Base-by-base conservation (phyloP, 768 basidiomycete genomes). In the Boletellus ananas region DNA sequence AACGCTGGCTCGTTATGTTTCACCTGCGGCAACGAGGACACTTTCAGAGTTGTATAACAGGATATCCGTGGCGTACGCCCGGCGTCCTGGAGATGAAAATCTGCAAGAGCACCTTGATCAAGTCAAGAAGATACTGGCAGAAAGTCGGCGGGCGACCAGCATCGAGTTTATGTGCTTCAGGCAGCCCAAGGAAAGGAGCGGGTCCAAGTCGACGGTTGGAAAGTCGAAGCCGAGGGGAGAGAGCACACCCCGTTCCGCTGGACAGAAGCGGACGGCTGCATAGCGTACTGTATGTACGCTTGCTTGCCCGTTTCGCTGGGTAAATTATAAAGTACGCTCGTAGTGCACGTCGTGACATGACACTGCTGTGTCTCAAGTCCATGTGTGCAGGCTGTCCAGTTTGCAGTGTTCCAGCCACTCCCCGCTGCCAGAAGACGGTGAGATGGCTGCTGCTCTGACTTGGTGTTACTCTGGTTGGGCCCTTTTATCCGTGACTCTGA, bases 81-180 rank as follows among this genome's bases (percentile, higher is more conserved):
- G 90, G 25, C 81, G 89, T 31, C 81, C 87, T 6, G 90, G 90
- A 34, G 87, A 91, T 57, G 87, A 88, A 67, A 90, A 90, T 62
- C 70, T 97, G 49, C 92, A 97, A 66, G 73, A 74, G 17, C 87
- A 93, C 61, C 76, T 99, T 45, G 92, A 97, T 59, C 84, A 86
- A 10, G 87, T 99, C 49, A 94, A 94, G 74, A 88, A 85, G 74
- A 93, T 87, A 20, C 71, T 98, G 49, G 83, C 84, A 35, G 93
- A 95, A 52, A 87, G 90, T 21, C 80, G 94, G 38, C 79, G 90
- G 46, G 89, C 92, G 43, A 98, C 96, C 6, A 90, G 89, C 6
- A 87, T 96, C 47, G 92, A 96, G 65, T 98, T 96, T 58, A 71
- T 97, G 64, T 98, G 95, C 72, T 95, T 98, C 77, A 79, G 85